Evolutionary conservation across 352 stramenopile species (phyloP), one percentile per base, ranked within the genome.

Genomic region (Phytophthora vignae): DNA sequence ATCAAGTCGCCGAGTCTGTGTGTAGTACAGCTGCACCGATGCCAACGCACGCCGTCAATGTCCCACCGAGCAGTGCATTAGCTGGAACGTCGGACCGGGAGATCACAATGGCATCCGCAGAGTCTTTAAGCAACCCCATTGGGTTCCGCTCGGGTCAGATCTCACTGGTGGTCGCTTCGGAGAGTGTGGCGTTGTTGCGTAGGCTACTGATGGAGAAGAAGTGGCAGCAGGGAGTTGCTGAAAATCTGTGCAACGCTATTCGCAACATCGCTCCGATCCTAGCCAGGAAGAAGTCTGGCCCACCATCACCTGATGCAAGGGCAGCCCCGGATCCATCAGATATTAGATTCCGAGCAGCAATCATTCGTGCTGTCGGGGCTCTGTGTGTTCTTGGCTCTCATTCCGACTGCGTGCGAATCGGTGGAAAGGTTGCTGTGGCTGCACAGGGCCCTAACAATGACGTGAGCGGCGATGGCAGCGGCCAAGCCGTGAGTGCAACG

Each of bases 1-100:
- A 97, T 73, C 90, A 95, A 83, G 89, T 97, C 12, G 87, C 90
- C 6, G 90, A 97, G 44, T 95, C 90, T 0, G 83, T 97, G 17
- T 95, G 87, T 63, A 94, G 87, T 44, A 93, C 87, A 10, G 83
- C 84, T 19, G 82, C 88, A 46, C 85, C 88, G 10, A 77, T 93
- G 71, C 65, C 83, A 19, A 84, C 80, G 7, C 81, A 90, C 36
- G 68, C 79, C n/a, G 68, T 90, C 7, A 88, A 78, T 53, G 74
- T 86, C 15, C 69, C 78, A 15, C 66, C 74, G 19, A 84, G 60
- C 31, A 76, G 55, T 21, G 40, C 56, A 33, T 57, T 67, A 29
- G 62, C 63, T 25, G 57, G 67, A 60, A 60, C 9, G 38, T 42
- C 66, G 2, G 79, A 82, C 33, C 55, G 67, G 54, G 75, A 67